Evolutionary conservation across 495 filamentous ascomycete species (phyloP), one percentile per base, ranked within the genome.

Genomic region (Lophiotrema nucula): DNA sequence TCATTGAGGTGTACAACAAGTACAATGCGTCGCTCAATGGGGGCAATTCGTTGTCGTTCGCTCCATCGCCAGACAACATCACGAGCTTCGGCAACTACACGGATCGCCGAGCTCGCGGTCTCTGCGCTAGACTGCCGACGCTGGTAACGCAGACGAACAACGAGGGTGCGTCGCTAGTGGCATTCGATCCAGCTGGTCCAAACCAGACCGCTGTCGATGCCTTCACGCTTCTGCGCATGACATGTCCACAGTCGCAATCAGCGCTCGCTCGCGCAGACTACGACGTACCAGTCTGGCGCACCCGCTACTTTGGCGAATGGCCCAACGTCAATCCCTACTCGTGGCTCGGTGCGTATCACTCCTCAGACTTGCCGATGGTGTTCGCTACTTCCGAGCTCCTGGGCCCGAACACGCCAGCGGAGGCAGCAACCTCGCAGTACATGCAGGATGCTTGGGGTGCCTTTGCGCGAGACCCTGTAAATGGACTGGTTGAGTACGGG

Each of bases 271-370:
- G 46, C 2, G n/a, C 4, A 1, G 31, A 49, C n/a, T 49, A n/a
- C 46, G 46, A 16, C n/a, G 23, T 33, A 3, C 46, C 23, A 1
- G 26, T 49, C 22, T 49, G 26, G 22, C 46, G 46, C 24, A 49
- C 46, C 24, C 46, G 46, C 24, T 49, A 49, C 22, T 49, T 49
- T 33, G 46, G 46, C 25, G 26, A n/a, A 4, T 49, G 46, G 46
- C 22, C 46, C 46, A 49, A 49, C 25, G 21, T 26, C 11, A 49
- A 49, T 23, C 46, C 46, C n/a, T 33, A 27, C 16, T 15, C 46
- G n/a, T 49, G 46, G 22, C 46, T 49, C 22, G 46, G 46, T 25
- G 22, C 46, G 12, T 49, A 49, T 25, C 46, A 49, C 46, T 49
- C 46, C 22, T 49, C 46, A 19, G 46, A 49, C 25, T n/a, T 28